A percentile compares a stretch with the other conserved stretches of the same genome.
Conservation (phyloP, 176 grass and related monocot genomes). For the sorghum (Sorghum bicolor) region DNA sequence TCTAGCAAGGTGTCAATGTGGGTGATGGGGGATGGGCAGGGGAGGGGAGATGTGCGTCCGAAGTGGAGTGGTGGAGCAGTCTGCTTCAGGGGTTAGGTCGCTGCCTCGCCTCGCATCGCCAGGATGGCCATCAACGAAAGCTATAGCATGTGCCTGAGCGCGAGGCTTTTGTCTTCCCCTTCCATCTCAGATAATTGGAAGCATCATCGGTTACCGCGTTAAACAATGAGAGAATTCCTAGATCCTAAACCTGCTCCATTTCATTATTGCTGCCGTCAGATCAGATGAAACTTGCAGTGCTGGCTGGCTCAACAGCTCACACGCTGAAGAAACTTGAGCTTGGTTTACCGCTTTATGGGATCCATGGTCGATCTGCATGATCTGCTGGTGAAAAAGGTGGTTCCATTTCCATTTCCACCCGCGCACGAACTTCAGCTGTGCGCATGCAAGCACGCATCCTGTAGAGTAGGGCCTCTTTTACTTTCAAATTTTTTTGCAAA, state of each 20-base stretch:
- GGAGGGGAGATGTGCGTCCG: neutral
- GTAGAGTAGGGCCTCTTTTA: too few species aligned
- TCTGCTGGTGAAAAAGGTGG: neutral
- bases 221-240: neutral
- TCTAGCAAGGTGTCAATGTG: neutral
- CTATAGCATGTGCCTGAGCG: slow-evolving; percentile 22
- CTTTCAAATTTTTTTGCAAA: too few species aligned
- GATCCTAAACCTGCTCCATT: neutral
- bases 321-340: neutral
- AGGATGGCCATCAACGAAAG: slow-evolving; percentile 5
- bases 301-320: neutral
- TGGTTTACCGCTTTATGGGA: neutral
- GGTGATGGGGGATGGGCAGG: neutral
- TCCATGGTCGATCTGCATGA: too few species aligned
- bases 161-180: slow-evolving; percentile 33
- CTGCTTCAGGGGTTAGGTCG: slow-evolving; percentile 38
- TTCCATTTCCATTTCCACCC: neutral
- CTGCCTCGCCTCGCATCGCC: neutral
- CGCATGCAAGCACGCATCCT: neutral
- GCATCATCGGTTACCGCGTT: neutral
- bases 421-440: neutral
- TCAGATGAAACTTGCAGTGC: neutral
- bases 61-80: slow-evolving; percentile 25
- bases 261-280: neutral
- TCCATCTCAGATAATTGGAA: neutral